Evolutionary conservation across 2,329 filamentous ascomycete genomes (phyloP), one percentile per base, ranked within the genome.

Genomic region (Neofusicoccum parvum): DNA sequence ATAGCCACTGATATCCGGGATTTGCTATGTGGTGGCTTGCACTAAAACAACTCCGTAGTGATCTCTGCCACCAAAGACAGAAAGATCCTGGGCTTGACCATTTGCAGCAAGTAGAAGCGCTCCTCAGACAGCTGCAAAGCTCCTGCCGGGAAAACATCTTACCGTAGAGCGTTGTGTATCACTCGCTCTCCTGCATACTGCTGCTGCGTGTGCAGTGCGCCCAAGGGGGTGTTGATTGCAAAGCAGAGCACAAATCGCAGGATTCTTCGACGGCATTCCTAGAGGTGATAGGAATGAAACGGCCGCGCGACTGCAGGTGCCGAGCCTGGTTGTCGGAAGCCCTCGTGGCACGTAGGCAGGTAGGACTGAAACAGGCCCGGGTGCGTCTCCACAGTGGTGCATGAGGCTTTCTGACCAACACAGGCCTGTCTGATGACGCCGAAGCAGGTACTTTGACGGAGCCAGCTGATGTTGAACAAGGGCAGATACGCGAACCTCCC

Each of bases 291-390:
- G 14, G 14, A 60, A 60, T 48, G 56, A 60, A 60, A 60, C 56
- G 56, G 56, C 17, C 56, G 43, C 41, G 43, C 43, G 32, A 48
- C 41, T 60, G 56, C 56, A 60, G 56, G 56, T 36, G 48, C 56
- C 10, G n/a, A 60, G 3, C 56, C 56, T 14, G 56, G 56, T 48
- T 46, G 27, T 32, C 32, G 56, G 56, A 23, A 32, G 6, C n/a
- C 56, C 56, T 60, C 56, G 56, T 60, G 56, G 56, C 56, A 60
- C 43, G n/a, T 34, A 23, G 27, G 56, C n/a, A 48, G 43, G 41
- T 41, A 23, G 7, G 27, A 48, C 41, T 48, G 56, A 60, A 60
- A 60, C 56, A 48, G 27, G 27, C 14, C 10, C 17, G 32, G 56
- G 15, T 9, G 27, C 32, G 41, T 36, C 17, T 36, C 41, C 32